Percentiles rank a stretch among this genome's conserved stretches.
Evolutionary conservation across 768 basidiomycete genomes (phyloP).

Genomic region (Lactarius psammicola): DNA sequence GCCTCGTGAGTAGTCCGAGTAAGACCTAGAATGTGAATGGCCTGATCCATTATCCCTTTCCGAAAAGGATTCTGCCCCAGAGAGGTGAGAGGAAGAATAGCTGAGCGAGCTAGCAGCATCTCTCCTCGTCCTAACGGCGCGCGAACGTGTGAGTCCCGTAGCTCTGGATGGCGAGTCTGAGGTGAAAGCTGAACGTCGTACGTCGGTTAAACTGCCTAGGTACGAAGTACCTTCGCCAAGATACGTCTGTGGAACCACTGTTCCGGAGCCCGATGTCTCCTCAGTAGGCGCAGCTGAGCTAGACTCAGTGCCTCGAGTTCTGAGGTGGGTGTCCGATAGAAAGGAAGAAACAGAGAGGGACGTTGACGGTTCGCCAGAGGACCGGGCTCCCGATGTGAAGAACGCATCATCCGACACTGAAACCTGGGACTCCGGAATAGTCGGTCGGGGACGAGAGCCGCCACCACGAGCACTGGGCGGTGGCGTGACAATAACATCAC

Average conservation of each 20-base stretch:
- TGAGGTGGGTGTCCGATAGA: slow-evolving; percentile 32
- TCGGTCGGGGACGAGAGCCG: slow-evolving; percentile 33
- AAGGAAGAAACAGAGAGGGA: slow-evolving; percentile 41
- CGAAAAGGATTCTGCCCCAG: slow-evolving; percentile 43
- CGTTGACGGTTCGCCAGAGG: slow-evolving; percentile 36
- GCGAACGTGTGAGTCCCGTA: slow-evolving; percentile 51
- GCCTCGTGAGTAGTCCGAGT: slow-evolving; percentile 31
- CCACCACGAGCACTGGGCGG: slow-evolving; percentile 42
- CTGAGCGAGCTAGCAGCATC: slow-evolving; percentile 43
- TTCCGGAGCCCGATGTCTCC: slow-evolving; percentile 36
- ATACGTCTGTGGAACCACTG: slow-evolving; percentile 23
- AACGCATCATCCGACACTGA: slow-evolving; percentile 47
- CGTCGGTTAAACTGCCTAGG: background rate
- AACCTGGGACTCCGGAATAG: slow-evolving; percentile 32
- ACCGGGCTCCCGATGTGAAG: slow-evolving; percentile 43
- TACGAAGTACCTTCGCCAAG: slow-evolving; percentile 3
- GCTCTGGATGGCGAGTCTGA: slow-evolving; percentile 45
- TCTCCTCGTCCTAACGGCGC: slow-evolving; percentile 55
- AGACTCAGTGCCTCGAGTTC: slow-evolving; percentile 33
- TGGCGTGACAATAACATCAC: slow-evolving; percentile 46
- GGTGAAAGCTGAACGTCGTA: slow-evolving; percentile 39
- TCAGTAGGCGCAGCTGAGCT: slow-evolving; percentile 39
- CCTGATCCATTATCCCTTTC: slow-evolving; percentile 57
- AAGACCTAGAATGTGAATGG: slow-evolving; percentile 34
- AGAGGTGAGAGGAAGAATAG: slow-evolving; percentile 42